Base-by-base conservation (phyloP, 345 rosid genomes). In the Acer yangbiense region DNA sequence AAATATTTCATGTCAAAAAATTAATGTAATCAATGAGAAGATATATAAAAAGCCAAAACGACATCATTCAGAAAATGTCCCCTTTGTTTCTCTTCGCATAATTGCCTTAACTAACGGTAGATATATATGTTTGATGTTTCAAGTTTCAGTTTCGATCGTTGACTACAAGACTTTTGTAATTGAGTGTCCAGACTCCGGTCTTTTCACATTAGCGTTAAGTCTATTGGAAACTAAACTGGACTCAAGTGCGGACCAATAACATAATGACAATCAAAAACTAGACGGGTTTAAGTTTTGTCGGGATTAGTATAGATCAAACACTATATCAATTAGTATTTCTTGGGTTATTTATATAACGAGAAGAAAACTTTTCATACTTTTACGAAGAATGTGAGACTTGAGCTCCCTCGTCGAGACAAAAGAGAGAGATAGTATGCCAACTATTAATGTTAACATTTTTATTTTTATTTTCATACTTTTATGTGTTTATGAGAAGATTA, bases 1-100 rank as follows among this genome's bases (percentile, higher is more conserved):
- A 73, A 20, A 72, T 41, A 60, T 58, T 39, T 7, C 11, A 20
- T 1, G 10, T 23, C n/a, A 12, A 27, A 18, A 46, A 74, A 63
- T 41, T 41, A 61, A 14, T 0, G 68, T 25, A 63, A 74, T 63
- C 69, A 63, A 46, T 18, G 6, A 16, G 44, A 63, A 61, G 35
- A 35, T 35, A 35, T 52, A 46, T 6, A 29, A 65, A 65, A 74
- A 74, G 57, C 62, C 70, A 55, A 12, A 74, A 48, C 70, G 48
- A 70, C 44, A 29, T 64, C 46, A 46, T 18, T 54, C 43, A 46
- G 50, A 10, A 10, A 46, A 10, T 46, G 50, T 5, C 39, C 6
- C 39, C 46, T 43, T 43, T 9, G 1, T 3, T 50, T 14, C 58
- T 54, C 58, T 54, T 54, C 58, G 0, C 58, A 54, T 54, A 54